Conservation (phyloP, 257 asterid genomes). For the Avicennia marina region DNA sequence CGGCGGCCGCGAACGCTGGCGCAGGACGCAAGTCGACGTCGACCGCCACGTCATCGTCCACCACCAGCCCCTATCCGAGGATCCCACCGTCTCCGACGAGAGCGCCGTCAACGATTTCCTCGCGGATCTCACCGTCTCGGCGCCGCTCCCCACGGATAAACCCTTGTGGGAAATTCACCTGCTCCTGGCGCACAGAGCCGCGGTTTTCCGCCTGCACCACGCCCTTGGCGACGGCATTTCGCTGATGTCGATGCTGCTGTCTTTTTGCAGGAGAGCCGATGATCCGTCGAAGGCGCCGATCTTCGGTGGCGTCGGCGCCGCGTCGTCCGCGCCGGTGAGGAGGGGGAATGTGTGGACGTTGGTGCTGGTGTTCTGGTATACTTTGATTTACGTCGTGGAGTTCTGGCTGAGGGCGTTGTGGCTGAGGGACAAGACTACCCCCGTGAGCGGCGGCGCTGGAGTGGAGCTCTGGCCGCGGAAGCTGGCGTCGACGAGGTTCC, state of each 20-base stretch:
- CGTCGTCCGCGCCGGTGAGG: background rate
- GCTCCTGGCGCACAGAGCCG: slow-evolving; percentile 48
- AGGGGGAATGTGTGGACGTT: slow-evolving; percentile 23
- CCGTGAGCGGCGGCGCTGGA: slow-evolving; percentile 50
- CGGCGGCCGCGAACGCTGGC: slow-evolving; percentile 68
- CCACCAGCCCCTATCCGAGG: slow-evolving; percentile 30
- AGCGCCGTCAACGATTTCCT: slow-evolving; percentile 63
- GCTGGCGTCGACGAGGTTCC: slow-evolving; percentile 43
- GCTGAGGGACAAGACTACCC: slow-evolving; percentile 37
- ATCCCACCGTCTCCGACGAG: slow-evolving; percentile 38
- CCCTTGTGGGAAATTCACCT: slow-evolving; percentile 86
- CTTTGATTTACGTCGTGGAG: slow-evolving; percentile 29
- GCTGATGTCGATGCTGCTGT: slow-evolving; percentile 60
- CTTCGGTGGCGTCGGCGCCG: slow-evolving; percentile 32
- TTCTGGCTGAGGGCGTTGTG: slow-evolving; percentile 31
- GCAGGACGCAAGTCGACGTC: slow-evolving; percentile 45
- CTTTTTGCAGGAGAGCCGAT: slow-evolving; percentile 48
- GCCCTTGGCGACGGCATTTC: slow-evolving; percentile 89
- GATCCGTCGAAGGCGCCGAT: slow-evolving; percentile 46
- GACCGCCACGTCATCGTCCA: slow-evolving; percentile 56
- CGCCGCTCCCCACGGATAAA: slow-evolving; percentile 63
- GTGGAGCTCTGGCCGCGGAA: slow-evolving; percentile 59
- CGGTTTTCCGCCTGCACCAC: slow-evolving; percentile 66
- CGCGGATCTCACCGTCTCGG: slow-evolving; percentile 60
- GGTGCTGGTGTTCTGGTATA: slow-evolving; percentile 34